phyloP scores from a whole-genome alignment of 768 basidiomycete species.

The Mycena metata region DNA sequence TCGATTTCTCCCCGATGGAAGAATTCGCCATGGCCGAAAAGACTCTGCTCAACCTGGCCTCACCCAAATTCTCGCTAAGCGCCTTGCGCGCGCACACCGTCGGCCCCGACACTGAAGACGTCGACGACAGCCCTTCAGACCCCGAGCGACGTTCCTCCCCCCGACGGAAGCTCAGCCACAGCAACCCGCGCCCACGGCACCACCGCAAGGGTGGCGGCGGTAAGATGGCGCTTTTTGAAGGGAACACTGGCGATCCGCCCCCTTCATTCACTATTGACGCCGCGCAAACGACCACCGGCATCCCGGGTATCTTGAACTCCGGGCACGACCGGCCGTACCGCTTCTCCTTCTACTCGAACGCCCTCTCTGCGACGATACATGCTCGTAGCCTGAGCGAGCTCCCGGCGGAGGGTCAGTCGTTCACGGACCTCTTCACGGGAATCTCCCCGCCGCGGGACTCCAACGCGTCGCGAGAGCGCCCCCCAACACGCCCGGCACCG shows the following conservation, averaged over 20 bases:
- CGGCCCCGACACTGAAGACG: slow-evolving; percentile 35
- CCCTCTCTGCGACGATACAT: slow-evolving; percentile 93
- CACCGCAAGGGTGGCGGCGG: slow-evolving; percentile 74
- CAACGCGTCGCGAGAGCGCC: slow-evolving; percentile 32
- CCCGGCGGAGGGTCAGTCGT: slow-evolving; percentile 93
- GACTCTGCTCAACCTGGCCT: slow-evolving; percentile 68
- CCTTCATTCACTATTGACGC: slow-evolving; percentile 53
- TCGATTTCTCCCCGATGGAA: slow-evolving; percentile 85
- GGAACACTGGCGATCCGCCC: slow-evolving; percentile 61
- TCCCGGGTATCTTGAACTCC: slow-evolving; percentile 54
- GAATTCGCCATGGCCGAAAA: slow-evolving; percentile 82
- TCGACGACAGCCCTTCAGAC: slow-evolving; percentile 40
- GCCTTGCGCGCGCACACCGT: slow-evolving; percentile 38
- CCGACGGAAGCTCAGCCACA: slow-evolving; percentile 90
- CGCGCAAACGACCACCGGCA: slow-evolving; percentile 35
- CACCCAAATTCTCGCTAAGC: slow-evolving; percentile 59
- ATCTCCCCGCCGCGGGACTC: slow-evolving; percentile 43
- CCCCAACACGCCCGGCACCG: slow-evolving; percentile 34
- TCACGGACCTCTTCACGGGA: slow-evolving; percentile 89
- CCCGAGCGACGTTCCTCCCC: slow-evolving; percentile 59
- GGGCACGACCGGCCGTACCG: slow-evolving; percentile 93
- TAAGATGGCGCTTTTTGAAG: slow-evolving; percentile 94
- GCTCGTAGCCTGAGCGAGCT: slow-evolving; percentile 93
- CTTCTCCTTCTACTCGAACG: slow-evolving; percentile 98
- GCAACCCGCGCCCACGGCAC: slow-evolving; percentile 75